Conservation (phyloP, 2,329 filamentous ascomycete genomes). For the Aureobasidium lini region DNA sequence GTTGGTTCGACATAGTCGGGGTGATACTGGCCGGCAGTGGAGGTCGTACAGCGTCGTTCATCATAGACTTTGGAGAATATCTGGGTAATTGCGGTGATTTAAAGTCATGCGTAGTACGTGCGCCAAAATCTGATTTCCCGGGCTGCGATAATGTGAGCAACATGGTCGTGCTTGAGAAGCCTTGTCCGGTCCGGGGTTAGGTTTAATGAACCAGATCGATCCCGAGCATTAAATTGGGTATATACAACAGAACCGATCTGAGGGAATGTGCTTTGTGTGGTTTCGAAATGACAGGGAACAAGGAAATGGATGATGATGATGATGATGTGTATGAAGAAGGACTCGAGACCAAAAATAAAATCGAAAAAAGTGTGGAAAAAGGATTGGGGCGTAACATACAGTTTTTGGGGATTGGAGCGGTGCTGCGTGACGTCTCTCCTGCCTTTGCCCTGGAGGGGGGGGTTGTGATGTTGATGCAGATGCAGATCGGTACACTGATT, state of each 20-base stretch:
- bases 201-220: constrained; percentile 11
- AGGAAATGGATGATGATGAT: not conserved
- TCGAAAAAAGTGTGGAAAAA: not conserved
- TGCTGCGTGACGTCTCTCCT: constrained; percentile 11
- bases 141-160: constrained; percentile 46
- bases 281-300: not conserved
- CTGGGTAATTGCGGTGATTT: constrained; percentile 33
- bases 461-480: constrained; percentile 13
- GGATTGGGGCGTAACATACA: constrained; percentile 7
- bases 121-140: constrained; percentile 39
- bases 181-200: constrained; percentile 3
- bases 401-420: constrained; percentile 7
- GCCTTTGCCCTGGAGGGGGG: constrained; percentile 10
- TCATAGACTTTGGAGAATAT: constrained; percentile 32
- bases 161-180: constrained; percentile 26
- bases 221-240: constrained; percentile 5
- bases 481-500: constrained; percentile 13
- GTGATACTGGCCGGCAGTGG: constrained; percentile 36
- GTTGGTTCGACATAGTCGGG: constrained; percentile 43
- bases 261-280: not conserved
- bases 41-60: constrained; percentile 31
- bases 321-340: not conserved
- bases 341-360: constrained; percentile 2
- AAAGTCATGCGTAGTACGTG: constrained; percentile 43
- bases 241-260: constrained; percentile 10